Conservation (phyloP, 345 rosid genomes). For the Raphanus raphanistrum region DNA sequence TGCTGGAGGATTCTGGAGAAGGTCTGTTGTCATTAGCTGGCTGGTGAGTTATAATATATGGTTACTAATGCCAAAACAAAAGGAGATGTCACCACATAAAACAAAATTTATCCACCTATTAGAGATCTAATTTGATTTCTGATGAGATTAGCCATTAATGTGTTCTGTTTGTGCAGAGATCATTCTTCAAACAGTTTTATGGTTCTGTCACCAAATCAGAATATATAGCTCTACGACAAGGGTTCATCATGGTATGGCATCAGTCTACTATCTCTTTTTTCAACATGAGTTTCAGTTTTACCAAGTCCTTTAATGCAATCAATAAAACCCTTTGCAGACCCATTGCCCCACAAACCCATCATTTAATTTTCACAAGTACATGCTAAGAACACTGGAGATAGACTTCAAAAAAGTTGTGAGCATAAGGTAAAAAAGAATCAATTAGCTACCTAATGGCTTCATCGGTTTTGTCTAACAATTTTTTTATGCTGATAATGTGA, state of each 20-base stretch:
- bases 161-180: slow-evolving; percentile 45
- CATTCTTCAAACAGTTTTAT: slow-evolving; percentile 86
- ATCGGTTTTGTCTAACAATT: slow-evolving; percentile 2
- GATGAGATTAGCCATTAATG: not conserved
- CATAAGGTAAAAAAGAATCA: slow-evolving; percentile 54
- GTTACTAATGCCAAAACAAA: not conserved
- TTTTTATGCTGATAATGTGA: not conserved
- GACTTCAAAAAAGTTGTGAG: slow-evolving; percentile 74
- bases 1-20: slow-evolving; percentile 63
- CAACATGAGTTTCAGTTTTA: not conserved
- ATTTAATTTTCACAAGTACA: slow-evolving; percentile 69
- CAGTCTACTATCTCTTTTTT: slow-evolving; percentile 3
- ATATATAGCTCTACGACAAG: slow-evolving; percentile 65
- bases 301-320: not conserved
- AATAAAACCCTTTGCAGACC: slow-evolving; percentile 34
- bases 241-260: slow-evolving; percentile 72
- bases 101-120: too few species aligned
- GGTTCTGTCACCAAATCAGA: slow-evolving; percentile 76
- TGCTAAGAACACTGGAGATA: slow-evolving; percentile 58
- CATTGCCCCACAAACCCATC: slow-evolving; percentile 39
- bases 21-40: slow-evolving; percentile 69
- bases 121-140: too few species aligned
- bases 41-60: slow-evolving; percentile 48
- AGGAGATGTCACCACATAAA: not conserved
- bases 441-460: not conserved